Evolutionary conservation across 164 flowering plant species (phyloP).

Genomic region (Sextonia rubra): DNA sequence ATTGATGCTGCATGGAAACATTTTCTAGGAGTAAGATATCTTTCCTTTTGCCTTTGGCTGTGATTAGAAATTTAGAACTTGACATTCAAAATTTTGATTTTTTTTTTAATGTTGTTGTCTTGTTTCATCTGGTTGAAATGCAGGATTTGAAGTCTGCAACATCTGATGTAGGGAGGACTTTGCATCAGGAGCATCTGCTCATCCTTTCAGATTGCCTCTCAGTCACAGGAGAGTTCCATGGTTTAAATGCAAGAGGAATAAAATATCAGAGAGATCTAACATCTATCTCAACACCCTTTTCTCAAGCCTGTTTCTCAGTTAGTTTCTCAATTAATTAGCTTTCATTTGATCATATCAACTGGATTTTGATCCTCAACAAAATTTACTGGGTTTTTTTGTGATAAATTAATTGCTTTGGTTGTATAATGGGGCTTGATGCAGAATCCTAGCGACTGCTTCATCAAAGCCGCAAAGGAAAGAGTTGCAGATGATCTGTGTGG

Average conservation of each 20-base stretch:
- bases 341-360: neutral
- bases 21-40: slow-evolving; percentile 54
- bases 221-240: slow-evolving; percentile 74
- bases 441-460: slow-evolving; percentile 62
- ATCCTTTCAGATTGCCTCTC: slow-evolving; percentile 71
- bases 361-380: neutral
- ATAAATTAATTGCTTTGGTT: slow-evolving; percentile 3
- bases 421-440: slow-evolving; percentile 25
- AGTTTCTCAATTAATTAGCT: slow-evolving; percentile 17
- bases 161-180: slow-evolving; percentile 59
- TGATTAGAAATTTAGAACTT: neutral
- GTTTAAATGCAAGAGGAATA: slow-evolving; percentile 66
- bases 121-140: slow-evolving; percentile 9
- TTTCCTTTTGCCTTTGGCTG: neutral
- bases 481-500: slow-evolving; percentile 65
- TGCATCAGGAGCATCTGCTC: slow-evolving; percentile 65
- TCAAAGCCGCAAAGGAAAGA: slow-evolving; percentile 76
- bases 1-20: slow-evolving; percentile 62
- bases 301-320: slow-evolving; percentile 83
- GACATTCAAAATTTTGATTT: neutral
- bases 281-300: slow-evolving; percentile 60
- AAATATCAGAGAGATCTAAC: slow-evolving; percentile 44
- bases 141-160: slow-evolving; percentile 65
- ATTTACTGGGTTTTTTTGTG: neutral
- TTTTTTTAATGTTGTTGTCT: neutral